phyloP scores from a whole-genome alignment of 441 rosid species.

The Metrosideros polymorpha region DNA sequence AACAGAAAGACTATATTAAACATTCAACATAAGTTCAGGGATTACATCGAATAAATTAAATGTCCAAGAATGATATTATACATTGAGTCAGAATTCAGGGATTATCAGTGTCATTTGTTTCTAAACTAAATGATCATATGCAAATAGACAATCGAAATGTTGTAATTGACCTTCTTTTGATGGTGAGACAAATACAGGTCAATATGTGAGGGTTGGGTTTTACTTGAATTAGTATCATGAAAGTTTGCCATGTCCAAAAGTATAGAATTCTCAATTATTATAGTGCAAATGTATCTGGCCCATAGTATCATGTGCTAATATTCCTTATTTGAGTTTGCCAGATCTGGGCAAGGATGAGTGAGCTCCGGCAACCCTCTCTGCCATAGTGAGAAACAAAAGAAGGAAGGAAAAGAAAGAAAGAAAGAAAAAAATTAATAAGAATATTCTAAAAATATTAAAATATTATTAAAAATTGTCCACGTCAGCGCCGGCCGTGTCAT shows the following conservation, averaged over 20 bases:
- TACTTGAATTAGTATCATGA: neutral
- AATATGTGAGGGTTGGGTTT: neutral
- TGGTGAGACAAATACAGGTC: neutral
- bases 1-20: neutral
- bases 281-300: neutral
- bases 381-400: too few relatives aligned
- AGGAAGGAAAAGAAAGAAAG: too few relatives aligned
- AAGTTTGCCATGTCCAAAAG: neutral
- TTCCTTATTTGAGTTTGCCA: too few relatives aligned
- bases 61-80: neutral
- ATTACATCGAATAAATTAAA: neutral
- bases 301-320: neutral
- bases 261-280: neutral
- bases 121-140: neutral
- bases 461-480: too few relatives aligned
- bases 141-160: too few relatives aligned
- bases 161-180: neutral
- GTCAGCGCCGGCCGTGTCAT: too few relatives aligned
- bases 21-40: neutral
- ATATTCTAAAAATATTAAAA: too few relatives aligned
- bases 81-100: neutral
- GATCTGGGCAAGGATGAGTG: too few relatives aligned
- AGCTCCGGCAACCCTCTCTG: too few relatives aligned
- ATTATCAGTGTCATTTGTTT: neutral
- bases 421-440: too few relatives aligned